These are phyloP conservation scores for Hymenoscyphus salicellus DNA, from an alignment of 2,329 filamentous ascomycete species.

Conservation along the genomic window DNA sequence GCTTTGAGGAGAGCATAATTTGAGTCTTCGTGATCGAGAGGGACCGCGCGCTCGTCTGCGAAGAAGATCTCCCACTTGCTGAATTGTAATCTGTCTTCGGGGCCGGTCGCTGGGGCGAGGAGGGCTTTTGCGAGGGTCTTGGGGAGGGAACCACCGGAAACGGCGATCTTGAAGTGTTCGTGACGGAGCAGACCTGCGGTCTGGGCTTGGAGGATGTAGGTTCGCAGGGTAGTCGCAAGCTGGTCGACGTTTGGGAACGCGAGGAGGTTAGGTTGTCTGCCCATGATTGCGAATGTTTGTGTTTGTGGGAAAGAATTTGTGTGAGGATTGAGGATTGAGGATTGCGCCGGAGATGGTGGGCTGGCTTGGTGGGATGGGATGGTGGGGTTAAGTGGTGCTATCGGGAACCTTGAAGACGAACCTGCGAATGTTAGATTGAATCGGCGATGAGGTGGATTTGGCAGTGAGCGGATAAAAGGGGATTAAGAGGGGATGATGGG, in stretches of 20 bases:
- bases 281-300: conserved; percentile 22
- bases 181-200: conserved; percentile 77
- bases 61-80: conserved; percentile 97
- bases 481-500: background rate
- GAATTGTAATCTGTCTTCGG: conserved; percentile 67
- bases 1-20: conserved; percentile 87
- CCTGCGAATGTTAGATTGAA: conserved; percentile 4
- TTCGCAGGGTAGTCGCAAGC: conserved; percentile 73
- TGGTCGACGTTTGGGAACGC: conserved; percentile 68
- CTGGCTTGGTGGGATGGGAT: conserved; percentile 8
- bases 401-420: conserved; percentile 5
- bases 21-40: conserved; percentile 87
- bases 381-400: conserved; percentile 14
- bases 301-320: background rate
- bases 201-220: conserved; percentile 80
- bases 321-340: background rate
- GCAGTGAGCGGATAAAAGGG: background rate
- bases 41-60: conserved; percentile 92
- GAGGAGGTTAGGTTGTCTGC: conserved; percentile 64
- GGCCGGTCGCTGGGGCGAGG: conserved; percentile 51
- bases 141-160: conserved; percentile 91
- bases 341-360: conserved; percentile 3
- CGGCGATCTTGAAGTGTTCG: conserved; percentile 80
- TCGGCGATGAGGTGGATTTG: background rate
- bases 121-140: conserved; percentile 83